Evolutionary conservation across 305 asterid species (phyloP).

Genomic region (Solanum aculeatissimum): DNA sequence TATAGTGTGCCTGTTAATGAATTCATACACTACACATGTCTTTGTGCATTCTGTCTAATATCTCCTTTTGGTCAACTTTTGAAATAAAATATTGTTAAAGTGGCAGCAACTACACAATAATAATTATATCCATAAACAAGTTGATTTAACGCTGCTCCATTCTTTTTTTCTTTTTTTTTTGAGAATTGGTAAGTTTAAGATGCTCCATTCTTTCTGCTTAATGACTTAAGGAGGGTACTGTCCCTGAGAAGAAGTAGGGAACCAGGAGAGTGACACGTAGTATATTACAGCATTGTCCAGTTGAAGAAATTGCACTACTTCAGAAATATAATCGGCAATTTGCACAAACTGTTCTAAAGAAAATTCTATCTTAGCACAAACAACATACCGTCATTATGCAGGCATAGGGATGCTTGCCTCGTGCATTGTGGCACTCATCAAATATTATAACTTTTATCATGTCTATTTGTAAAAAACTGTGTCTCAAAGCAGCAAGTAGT

Average conservation of each 20-base stretch:
- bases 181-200: too few species aligned
- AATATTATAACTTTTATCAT: slow-evolving; percentile 64
- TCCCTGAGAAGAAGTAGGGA: background rate
- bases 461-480: slow-evolving; percentile 35
- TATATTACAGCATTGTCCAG: background rate
- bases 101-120: background rate
- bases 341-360: background rate
- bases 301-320: background rate
- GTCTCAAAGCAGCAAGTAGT: slow-evolving; percentile 68
- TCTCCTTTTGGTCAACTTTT: background rate
- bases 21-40: background rate
- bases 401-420: slow-evolving; percentile 59
- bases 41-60: background rate
- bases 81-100: background rate
- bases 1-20: background rate
- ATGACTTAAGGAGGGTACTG: background rate
- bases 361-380: background rate
- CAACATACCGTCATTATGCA: slow-evolving; percentile 63
- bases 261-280: background rate
- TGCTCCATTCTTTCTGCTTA: background rate
- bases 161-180: background rate
- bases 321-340: background rate
- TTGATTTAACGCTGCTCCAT: background rate
- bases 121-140: background rate
- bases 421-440: slow-evolving; percentile 89